Base-by-base conservation (phyloP, 345 rosid species). In the Syzygium jambos region DNA sequence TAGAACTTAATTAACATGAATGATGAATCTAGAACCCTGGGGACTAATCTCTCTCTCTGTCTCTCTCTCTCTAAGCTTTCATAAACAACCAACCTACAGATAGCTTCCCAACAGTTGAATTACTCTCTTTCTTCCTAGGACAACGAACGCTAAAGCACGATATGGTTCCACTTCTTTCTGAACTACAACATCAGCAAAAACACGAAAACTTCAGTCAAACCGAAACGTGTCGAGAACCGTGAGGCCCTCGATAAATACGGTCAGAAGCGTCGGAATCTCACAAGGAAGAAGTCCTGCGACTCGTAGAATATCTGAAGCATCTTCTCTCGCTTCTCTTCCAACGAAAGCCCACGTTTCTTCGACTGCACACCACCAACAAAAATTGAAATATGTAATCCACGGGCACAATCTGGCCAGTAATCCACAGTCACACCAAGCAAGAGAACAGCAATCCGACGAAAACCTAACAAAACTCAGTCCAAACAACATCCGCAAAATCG, bases 321-420 rank as follows among this genome's bases (percentile, higher is more conserved):
- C 94, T 93, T 96, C 93, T 95, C 99, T 25, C 98, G 94, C 91
- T 97, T 95, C 92, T 96, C 98, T 80, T 97, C 99, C 91, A 97
- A 89, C 21, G 99, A 96, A 85, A 97, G 95, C 25, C 99, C 99
- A 30, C 99, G 93, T 91, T 95, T 95, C 95, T 95, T 96, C 34
- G 99, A 96, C 99, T 98, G 94, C 89, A 89, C 14, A 68, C 88
- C 61, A 89, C 65, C 43, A 34, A 65, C 46, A 43, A 43, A 13
- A 34, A 25, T 21, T 9, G 17, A 8, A 9, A 8, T 1, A 46
- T 3, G 68, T 52, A 8, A 84, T 63, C 41, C 6, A 63, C 41
- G 21, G 21, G 77, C 10, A 29, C 77, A 30, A 29, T 63, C 77
- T 7, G 11, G 77, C 21, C 5, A 1, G 1, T 9, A 29, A 63